A percentile compares a stretch with the other conserved stretches of the same genome.
phyloP scores from a whole-genome alignment of 1,139 yeast species.

The Candida tetrigidarum region DNA sequence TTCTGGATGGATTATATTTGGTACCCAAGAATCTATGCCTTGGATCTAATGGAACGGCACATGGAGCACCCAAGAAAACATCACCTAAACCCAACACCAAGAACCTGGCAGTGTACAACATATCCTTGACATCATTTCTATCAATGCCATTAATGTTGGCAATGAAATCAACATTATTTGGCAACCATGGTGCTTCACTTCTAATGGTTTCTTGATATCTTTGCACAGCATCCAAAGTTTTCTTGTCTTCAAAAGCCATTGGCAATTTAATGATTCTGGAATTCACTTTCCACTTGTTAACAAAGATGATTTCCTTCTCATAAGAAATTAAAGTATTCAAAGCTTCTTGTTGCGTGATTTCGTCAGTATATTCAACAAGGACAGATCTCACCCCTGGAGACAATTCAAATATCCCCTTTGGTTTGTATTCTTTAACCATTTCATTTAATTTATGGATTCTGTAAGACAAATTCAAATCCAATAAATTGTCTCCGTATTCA shows the following conservation, averaged over 20 bases:
- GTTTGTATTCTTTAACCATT: constrained; percentile 64
- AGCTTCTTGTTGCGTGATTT: constrained; percentile 62
- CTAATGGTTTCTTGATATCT: constrained; percentile 94
- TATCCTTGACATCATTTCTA: constrained; percentile 75
- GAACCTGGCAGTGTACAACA: constrained; percentile 87
- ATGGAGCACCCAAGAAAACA: constrained; percentile 96
- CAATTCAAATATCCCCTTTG: constrained; percentile 89
- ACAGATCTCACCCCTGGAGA: constrained; percentile 97
- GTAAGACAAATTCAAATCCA: constrained; percentile 86
- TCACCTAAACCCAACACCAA: constrained; percentile 96
- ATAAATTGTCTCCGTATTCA: constrained; percentile 87
- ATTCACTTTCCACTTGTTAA: constrained; percentile 82
- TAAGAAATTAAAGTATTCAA: constrained; percentile 68
- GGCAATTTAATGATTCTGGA: constrained; percentile 86
- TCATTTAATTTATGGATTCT: constrained; percentile 83
- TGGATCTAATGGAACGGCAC: constrained; percentile 98
- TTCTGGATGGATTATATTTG: constrained; percentile 95
- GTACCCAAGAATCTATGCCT: constrained; percentile 91
- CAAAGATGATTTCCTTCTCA: constrained; percentile 74
- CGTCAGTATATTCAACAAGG: constrained; percentile 77
- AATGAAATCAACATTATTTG: constrained; percentile 94
- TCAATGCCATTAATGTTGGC: constrained; percentile 84
- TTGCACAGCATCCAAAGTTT: constrained; percentile 85
- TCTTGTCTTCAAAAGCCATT: constrained; percentile 93
- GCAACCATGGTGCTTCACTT: constrained; percentile 95